These are phyloP conservation scores for Scheffersomyces coipomensis DNA, from an alignment of 805 yeast species.

Conservation along the genomic window DNA sequence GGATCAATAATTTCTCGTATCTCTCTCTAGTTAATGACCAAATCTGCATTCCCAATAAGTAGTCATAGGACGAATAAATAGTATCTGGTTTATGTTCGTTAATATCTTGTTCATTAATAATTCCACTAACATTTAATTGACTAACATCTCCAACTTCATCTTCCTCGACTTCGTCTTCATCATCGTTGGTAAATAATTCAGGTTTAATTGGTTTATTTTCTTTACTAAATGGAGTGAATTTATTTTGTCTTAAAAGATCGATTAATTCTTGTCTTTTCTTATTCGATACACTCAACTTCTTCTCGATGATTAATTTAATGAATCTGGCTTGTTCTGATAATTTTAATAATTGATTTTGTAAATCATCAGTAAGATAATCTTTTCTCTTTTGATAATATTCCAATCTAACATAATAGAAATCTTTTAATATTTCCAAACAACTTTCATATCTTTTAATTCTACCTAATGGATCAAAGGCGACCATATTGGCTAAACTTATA, in stretches of 20 bases:
- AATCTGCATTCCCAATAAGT: constrained; percentile 85
- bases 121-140: constrained; percentile 23
- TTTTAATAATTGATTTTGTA: constrained; percentile 73
- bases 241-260: constrained; percentile 56
- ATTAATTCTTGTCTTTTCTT: constrained; percentile 66
- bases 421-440: constrained; percentile 75
- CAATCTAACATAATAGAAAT: constrained; percentile 81
- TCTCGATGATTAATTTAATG: constrained; percentile 84
- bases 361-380: constrained; percentile 66
- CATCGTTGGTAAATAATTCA: constrained; percentile 19
- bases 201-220: constrained; percentile 62
- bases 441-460: constrained; percentile 78
- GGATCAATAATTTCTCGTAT: constrained; percentile 74
- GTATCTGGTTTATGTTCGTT: constrained; percentile 51
- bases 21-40: constrained; percentile 92
- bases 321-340: constrained; percentile 85
- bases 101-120: constrained; percentile 23
- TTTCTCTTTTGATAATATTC: constrained; percentile 91
- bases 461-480: constrained; percentile 89
- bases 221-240: constrained; percentile 77
- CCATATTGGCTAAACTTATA: constrained; percentile 82
- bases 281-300: constrained; percentile 67
- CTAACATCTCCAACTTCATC: constrained; percentile 40
- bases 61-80: constrained; percentile 70
- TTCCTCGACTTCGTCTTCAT: constrained; percentile 35